Base-by-base conservation (phyloP, 768 basidiomycete species). In the Dioszegia hungarica region DNA sequence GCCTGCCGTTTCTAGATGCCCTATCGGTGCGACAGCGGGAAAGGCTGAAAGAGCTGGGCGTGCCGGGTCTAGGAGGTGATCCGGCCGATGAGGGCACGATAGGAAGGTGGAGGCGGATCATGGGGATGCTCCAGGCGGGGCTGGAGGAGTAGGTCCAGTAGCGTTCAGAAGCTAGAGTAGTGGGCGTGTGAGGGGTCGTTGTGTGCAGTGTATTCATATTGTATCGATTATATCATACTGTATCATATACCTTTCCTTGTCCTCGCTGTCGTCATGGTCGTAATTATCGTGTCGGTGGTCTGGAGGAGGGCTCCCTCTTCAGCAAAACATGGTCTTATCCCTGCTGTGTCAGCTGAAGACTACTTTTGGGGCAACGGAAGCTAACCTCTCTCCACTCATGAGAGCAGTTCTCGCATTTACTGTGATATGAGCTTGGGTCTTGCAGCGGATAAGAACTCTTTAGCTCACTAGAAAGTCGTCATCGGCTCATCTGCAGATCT, bases 401-500 rank as follows among this genome's bases (percentile, higher is more conserved):
- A 12, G 60, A 56, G 50, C 74, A 75, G 8, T 72, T 63, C 43
- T 63, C 67, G 63, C 74, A 75, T 69, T 73, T 73, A 50, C 74
- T 75, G 54, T 10, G 44, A 2, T 11, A 34, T 60, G 25, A 48
- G 58, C 37, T 10, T 17, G 52, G 12, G n/a, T 37, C 40, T 22
- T 19, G 5, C 24, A 38, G 17, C 17, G 10, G 31, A 4, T 19
- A 34, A 17, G 31, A 39, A 11, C 17, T 6, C 12, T 19, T 12
- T 22, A 36, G 68, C 76, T 66, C 52, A 77, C 76, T 75, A 77
- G 66, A 77, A 77, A 9, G 75, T 76, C 31, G 76, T 77, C 74
- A 76, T 76, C 5, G 76, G 76, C 45, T 77, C 76, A 62, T 77
- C 76, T 1, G 76, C 76, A 39, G 70, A 93, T 41, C 94, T 79